Percentiles rank a stretch among this genome's conserved stretches.
These are phyloP conservation scores for Fusarium graminum DNA, from an alignment of 2,329 filamentous ascomycete species.

Conservation along the genomic window DNA sequence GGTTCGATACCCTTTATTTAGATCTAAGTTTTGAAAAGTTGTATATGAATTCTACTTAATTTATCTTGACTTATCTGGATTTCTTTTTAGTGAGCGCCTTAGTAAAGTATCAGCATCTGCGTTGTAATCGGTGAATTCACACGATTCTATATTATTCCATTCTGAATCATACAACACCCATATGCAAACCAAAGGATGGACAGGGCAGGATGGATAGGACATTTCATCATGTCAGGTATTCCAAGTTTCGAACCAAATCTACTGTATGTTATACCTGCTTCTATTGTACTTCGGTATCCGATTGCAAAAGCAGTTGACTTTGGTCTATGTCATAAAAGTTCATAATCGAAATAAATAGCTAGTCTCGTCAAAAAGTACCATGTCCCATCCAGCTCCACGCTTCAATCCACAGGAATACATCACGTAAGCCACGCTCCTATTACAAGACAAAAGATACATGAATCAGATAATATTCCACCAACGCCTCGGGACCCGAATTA, in stretches of 20 bases:
- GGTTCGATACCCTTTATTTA: conserved; percentile 49
- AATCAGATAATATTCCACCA: conserved; percentile 6
- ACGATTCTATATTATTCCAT: too few relatives aligned
- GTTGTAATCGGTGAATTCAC: too few relatives aligned
- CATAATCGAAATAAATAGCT: conserved; percentile 19
- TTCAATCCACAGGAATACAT: conserved; percentile 22
- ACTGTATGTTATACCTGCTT: not conserved
- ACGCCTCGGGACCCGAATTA: conserved; percentile 9
- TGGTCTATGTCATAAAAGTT: conserved; percentile 13
- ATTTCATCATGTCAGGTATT: too few relatives aligned
- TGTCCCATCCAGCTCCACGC: conserved; percentile 40
- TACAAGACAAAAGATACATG: conserved; percentile 23
- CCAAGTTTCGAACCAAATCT: not conserved
- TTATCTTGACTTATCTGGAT: too few relatives aligned
- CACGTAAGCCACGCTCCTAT: conserved; percentile 17
- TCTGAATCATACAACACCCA: too few relatives aligned
- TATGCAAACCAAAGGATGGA: too few relatives aligned
- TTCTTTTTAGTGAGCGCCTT: too few relatives aligned
- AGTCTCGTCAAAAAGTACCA: conserved; percentile 24
- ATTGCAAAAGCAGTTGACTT: not conserved
- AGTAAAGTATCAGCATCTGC: too few relatives aligned
- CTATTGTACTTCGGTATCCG: too few relatives aligned
- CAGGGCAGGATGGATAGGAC: too few relatives aligned
- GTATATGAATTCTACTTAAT: conserved; percentile 1
- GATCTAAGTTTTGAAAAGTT: conserved; percentile 15